Evolutionary conservation across 306 rosid species (phyloP), one percentile per base, ranked within the genome.

Genomic region (Pterocarpus santalinus): DNA sequence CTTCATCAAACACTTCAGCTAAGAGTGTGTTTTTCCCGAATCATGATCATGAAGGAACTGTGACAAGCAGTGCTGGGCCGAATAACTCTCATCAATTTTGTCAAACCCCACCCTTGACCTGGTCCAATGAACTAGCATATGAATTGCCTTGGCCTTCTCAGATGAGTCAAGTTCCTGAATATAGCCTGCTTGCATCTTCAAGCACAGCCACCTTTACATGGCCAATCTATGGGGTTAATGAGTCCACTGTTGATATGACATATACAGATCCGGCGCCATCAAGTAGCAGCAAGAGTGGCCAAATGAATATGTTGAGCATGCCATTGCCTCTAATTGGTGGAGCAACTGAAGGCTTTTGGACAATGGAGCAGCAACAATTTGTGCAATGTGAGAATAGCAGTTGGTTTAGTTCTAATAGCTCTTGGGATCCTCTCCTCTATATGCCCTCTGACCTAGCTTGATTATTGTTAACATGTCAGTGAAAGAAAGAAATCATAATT

Each of bases 351-450:
- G 71, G 56, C 5, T 72, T 84, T 35, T 84, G 87, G 90, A 49
- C 85, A 72, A 0, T 61, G 65, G 87, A 81, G 35, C 88, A 72
- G 47, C 85, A 83, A 65, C 83, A 81, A 13, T 65, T 84, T 14
- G 73, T 81, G 77, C 85, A 81, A 6, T 62, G 77, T 79, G 91
- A 85, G 51, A 83, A 62, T 43, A 81, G 72, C 44, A 64, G 46
- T 63, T 84, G 90, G 88, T 83, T 77, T 82, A 46, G 73, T 67
- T 82, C 85, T 65, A 78, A 38, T 79, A 70, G 72, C 36, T 56
- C 84, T 86, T 84, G 87, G 87, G 88, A 86, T 77, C 87, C 92
- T 67, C 73, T 84, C 38, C 51, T 84, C n/a, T 84, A 67, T 82
- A 64, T 60, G 5, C 69, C 88, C 39, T 89, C 88, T n/a, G 80